Conservation (phyloP, 495 filamentous ascomycete genomes). For the Talaromyces nanjingensis region DNA sequence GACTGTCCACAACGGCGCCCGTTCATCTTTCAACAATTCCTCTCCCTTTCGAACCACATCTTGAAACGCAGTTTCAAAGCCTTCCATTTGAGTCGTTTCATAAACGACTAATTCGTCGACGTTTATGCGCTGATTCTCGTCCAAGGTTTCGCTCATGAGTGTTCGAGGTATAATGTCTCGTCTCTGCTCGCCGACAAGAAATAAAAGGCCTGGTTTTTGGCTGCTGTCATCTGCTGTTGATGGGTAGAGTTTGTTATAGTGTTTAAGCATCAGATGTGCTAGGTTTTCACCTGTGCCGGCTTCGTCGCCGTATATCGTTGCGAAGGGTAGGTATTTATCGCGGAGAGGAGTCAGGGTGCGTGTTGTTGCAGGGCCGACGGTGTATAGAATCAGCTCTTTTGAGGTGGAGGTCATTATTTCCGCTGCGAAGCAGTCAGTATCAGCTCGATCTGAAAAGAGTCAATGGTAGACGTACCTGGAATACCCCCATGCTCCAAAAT, state of each 20-base stretch:
- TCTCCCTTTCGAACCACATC: constrained; percentile 20
- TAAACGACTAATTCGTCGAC: constrained; percentile 82
- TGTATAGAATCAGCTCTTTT: constrained; percentile 63
- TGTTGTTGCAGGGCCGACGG: constrained; percentile 87
- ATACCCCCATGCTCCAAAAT: constrained; percentile 27
- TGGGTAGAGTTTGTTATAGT: constrained; percentile 46
- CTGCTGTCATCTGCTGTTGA: constrained; percentile 12
- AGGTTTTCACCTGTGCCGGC: constrained; percentile 77
- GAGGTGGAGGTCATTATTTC: constrained; percentile 24
- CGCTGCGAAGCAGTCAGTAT: background rate
- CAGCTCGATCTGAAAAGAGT: background rate
- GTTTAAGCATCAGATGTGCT: constrained; percentile 65
- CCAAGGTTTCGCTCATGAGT: constrained; percentile 48
- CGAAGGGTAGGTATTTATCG: constrained; percentile 28
- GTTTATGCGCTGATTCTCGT: constrained; percentile 35
- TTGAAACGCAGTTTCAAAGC: constrained; percentile 62
- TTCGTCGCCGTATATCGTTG: constrained; percentile 64
- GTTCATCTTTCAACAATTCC: constrained; percentile 16
- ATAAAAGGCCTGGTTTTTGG: constrained; percentile 61
- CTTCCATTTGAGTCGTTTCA: constrained; percentile 70
- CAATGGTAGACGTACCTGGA: background rate
- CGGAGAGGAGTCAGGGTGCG: constrained; percentile 58
- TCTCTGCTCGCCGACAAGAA: constrained; percentile 79
- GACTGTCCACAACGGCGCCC: constrained; percentile 63
- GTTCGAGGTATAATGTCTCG: constrained; percentile 82